Evolutionary conservation across 208 protist species (phyloP).

Genomic region (Tritrichomonas foetus): DNA sequence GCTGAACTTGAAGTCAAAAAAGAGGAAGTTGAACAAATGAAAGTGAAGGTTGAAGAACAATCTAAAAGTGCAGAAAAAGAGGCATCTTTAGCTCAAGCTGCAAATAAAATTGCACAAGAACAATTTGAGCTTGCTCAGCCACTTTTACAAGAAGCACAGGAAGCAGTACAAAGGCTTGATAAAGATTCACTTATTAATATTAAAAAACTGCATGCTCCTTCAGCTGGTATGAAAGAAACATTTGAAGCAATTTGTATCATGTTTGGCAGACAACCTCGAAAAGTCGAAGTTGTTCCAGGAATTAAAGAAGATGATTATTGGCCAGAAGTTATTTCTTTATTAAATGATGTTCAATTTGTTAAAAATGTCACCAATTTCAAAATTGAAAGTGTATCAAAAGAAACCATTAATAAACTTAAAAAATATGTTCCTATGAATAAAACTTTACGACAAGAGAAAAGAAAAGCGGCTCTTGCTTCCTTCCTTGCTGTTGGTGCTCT

Average conservation of each 20-base stretch:
- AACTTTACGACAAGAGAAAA: background rate
- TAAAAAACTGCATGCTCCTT: background rate
- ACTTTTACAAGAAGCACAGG: background rate
- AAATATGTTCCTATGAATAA: conserved; percentile 79
- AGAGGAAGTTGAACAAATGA: background rate
- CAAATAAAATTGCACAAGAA: conserved; percentile 13
- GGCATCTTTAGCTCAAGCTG: background rate
- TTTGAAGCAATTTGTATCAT: conserved; percentile 41
- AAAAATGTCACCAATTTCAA: conserved; percentile 85
- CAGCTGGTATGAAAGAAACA: background rate
- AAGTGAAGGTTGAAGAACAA: background rate
- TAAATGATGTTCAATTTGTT: conserved; percentile 87
- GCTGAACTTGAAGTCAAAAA: background rate
- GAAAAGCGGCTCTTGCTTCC: background rate
- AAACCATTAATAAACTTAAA: conserved; percentile 81
- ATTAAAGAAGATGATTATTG: background rate
- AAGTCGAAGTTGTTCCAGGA: background rate
- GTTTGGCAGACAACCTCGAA: background rate
- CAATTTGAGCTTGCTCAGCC: background rate
- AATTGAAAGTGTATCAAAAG: conserved; percentile 85
- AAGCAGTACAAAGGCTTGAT: background rate
- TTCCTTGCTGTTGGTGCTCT: conserved; percentile 57
- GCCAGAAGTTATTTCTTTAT: conserved; percentile 37
- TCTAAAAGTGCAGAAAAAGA: background rate
- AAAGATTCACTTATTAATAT: background rate